These are phyloP conservation scores for Paraleonurus japonicus DNA, from an alignment of 257 asterid species.

Conservation along the genomic window DNA sequence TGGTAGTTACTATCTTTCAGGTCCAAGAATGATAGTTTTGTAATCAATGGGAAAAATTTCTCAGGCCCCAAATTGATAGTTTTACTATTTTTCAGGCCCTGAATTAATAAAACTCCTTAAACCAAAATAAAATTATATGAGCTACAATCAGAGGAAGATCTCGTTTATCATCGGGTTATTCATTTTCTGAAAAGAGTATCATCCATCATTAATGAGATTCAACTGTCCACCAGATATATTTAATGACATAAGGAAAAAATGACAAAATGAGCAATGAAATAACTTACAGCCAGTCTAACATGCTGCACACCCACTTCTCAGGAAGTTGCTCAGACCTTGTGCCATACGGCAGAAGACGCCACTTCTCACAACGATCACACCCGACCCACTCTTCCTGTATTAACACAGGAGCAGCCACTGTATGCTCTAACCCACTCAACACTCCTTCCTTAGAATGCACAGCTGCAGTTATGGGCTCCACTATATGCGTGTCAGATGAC, in stretches of 20 bases:
- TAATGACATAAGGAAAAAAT: background rate
- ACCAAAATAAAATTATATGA: constrained; percentile 1
- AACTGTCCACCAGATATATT: background rate
- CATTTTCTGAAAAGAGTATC: constrained; percentile 12
- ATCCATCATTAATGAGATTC: constrained; percentile 15
- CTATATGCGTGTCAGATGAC: constrained; percentile 28
- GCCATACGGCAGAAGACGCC: constrained; percentile 83
- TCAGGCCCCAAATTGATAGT: no score
- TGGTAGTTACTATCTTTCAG: no score
- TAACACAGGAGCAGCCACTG: constrained; percentile 38
- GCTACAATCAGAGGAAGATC: constrained; percentile 1
- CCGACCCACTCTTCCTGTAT: constrained; percentile 72
- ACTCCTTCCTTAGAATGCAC: constrained; percentile 35
- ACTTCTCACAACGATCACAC: constrained; percentile 66
- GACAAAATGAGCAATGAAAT: constrained; percentile 23
- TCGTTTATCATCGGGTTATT: background rate
- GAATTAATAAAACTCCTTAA: no score
- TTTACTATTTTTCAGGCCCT: no score
- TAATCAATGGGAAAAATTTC: no score
- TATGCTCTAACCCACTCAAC: constrained; percentile 35
- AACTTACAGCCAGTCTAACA: constrained; percentile 96
- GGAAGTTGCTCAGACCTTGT: constrained; percentile 54
- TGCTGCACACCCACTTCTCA: constrained; percentile 78
- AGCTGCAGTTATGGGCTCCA: constrained; percentile 43
- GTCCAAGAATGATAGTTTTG: no score